Percentiles rank a stretch among this genome's conserved stretches.
These are phyloP conservation scores for Colletotrichum navitas DNA, from an alignment of 2,329 filamentous ascomycete species.

Conservation along the genomic window DNA sequence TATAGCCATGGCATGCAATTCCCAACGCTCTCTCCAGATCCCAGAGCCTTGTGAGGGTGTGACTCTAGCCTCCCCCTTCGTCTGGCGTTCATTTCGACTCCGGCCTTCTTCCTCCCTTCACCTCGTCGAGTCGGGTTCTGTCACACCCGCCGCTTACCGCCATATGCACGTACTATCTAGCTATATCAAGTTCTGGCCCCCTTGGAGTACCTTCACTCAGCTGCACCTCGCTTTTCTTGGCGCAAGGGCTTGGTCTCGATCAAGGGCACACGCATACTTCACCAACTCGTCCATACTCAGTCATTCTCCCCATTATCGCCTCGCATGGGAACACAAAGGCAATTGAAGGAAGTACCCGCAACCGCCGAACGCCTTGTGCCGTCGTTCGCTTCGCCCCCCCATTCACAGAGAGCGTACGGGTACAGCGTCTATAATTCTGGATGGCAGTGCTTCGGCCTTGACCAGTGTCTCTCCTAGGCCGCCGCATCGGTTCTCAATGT, in stretches of 20 bases:
- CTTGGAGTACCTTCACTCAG: background rate
- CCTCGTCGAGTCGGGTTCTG: constrained; percentile 10
- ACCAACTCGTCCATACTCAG: constrained; percentile 2
- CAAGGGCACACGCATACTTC: background rate
- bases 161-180: background rate
- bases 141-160: constrained; percentile 25
- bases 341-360: background rate
- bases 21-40: background rate
- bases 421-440: background rate
- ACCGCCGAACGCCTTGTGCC: constrained; percentile 4
- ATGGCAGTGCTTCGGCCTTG: background rate
- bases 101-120: background rate
- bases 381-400: background rate
- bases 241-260: background rate
- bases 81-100: background rate
- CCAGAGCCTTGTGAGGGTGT: constrained; percentile 10
- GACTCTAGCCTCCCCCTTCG: background rate
- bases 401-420: background rate
- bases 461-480: background rate
- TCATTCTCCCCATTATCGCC: constrained; percentile 1
- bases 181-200: background rate
- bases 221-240: background rate
- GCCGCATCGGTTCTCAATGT: constrained; percentile 9
- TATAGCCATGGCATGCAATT: background rate
- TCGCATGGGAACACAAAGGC: constrained; percentile 10